Conservation (phyloP, 768 basidiomycete species). For the Pleurotus tuber-regium region DNA sequence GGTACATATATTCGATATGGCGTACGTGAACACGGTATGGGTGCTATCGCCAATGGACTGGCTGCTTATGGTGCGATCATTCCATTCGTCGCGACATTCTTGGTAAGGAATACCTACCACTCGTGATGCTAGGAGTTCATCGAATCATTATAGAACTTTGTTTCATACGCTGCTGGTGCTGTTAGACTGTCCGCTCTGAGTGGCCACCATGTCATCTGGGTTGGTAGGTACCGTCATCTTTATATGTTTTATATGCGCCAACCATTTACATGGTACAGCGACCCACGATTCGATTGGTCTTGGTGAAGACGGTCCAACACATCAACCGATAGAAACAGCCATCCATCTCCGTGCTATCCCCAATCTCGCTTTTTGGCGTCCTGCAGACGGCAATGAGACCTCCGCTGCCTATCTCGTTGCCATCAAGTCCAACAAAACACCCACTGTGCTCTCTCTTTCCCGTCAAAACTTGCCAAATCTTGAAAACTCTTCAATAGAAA, state of each 20-base stretch:
- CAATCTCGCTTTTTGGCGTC: constrained; percentile 91
- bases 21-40: constrained; percentile 98
- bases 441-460: constrained; percentile 80
- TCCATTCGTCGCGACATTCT: constrained; percentile 90
- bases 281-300: constrained; percentile 95
- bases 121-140: background rate
- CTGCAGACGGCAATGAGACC: constrained; percentile 96
- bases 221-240: constrained; percentile 78
- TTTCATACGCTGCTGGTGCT: constrained; percentile 91
- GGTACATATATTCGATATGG: constrained; percentile 95
- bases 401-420: constrained; percentile 87
- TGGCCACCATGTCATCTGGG: constrained; percentile 90
- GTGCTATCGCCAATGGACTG: constrained; percentile 91
- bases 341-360: constrained; percentile 86
- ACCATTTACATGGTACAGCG: constrained; percentile 44
- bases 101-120: constrained; percentile 43
- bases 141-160: constrained; percentile 71
- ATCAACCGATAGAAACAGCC: constrained; percentile 91
- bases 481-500: constrained; percentile 82
- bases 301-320: constrained; percentile 94
- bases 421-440: constrained; percentile 69
- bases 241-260: no score
- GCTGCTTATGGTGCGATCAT: constrained; percentile 88
- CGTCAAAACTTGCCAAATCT: constrained; percentile 94
- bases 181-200: constrained; percentile 89